phyloP scores from a whole-genome alignment of 2,329 filamentous ascomycete genomes.

The Arthrobotrys conoides region DNA sequence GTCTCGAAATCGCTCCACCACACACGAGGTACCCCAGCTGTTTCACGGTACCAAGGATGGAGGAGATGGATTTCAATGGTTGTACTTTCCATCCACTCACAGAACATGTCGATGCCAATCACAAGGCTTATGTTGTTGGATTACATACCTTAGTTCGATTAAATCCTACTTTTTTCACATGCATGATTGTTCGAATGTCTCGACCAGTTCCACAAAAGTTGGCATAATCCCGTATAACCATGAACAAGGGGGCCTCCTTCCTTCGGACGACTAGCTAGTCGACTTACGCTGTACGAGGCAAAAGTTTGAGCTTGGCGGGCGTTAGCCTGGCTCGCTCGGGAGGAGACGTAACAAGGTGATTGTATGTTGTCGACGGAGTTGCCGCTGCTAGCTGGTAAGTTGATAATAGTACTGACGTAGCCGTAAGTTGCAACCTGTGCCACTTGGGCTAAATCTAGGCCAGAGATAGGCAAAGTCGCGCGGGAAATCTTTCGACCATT shows the following conservation, averaged over 20 bases:
- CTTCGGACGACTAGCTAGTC: slow-evolving; percentile 10
- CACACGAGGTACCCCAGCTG: slow-evolving; percentile 38
- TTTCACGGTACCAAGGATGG: slow-evolving; percentile 23
- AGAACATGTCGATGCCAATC: slow-evolving; percentile 21
- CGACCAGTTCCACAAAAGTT: background rate
- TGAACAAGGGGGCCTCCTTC: background rate
- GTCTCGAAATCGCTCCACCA: slow-evolving; percentile 25
- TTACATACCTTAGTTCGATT: slow-evolving; percentile 21
- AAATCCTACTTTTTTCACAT: background rate
- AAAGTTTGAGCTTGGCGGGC: slow-evolving; percentile 2
- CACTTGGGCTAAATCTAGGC: slow-evolving; percentile 17
- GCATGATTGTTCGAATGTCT: background rate
- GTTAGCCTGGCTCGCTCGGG: slow-evolving; percentile 24
- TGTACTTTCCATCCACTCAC: slow-evolving; percentile 13
- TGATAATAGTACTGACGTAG: slow-evolving; percentile 2
- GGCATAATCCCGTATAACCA: slow-evolving; percentile 11
- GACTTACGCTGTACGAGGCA: slow-evolving; percentile 26
- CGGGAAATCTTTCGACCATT: slow-evolving; percentile 32
- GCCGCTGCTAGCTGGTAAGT: slow-evolving; percentile 18
- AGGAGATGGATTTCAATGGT: slow-evolving; percentile 17
- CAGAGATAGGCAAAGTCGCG: slow-evolving; percentile 52
- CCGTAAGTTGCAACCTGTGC: slow-evolving; percentile 11
- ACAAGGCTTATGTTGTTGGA: slow-evolving; percentile 31
- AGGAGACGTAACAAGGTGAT: slow-evolving; percentile 35
- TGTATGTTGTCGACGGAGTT: slow-evolving; percentile 19